These are phyloP conservation scores for Cyclostephanos tholiformis DNA, from an alignment of 108 stramenopile species.

Conservation along the genomic window DNA sequence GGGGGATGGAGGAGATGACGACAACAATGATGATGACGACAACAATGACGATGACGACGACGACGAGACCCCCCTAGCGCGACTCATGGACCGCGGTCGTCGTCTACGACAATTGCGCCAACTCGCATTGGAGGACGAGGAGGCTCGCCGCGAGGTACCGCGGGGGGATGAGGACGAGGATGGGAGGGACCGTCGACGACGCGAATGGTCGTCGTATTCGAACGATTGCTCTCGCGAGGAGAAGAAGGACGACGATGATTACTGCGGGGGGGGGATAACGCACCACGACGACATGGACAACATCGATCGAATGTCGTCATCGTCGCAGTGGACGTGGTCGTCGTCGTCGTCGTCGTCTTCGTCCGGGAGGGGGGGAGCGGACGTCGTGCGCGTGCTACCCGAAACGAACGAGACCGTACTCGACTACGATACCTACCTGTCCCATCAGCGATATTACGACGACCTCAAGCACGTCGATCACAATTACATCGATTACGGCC, in stretches of 20 bases:
- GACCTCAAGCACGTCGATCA: slow-evolving; percentile 84
- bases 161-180: too few relatives aligned
- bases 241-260: slow-evolving; percentile 17
- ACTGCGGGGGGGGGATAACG: neutral
- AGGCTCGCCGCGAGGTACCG: too few relatives aligned
- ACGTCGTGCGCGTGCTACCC: neutral
- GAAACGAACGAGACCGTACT: slow-evolving; percentile 25
- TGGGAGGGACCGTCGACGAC: too few relatives aligned
- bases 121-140: slow-evolving; percentile 27
- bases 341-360: too few relatives aligned
- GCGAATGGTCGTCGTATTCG: too few relatives aligned
- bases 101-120: neutral
- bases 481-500: slow-evolving; percentile 63
- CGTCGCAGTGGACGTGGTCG: too few relatives aligned
- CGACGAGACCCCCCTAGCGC: slow-evolving; percentile 22
- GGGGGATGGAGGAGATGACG: slow-evolving; percentile 10
- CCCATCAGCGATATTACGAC: slow-evolving; percentile 72
- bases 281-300: neutral
- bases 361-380: neutral
- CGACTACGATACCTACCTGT: slow-evolving; percentile 63
- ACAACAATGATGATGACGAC: too few relatives aligned
- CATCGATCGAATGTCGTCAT: neutral
- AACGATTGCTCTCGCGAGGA: slow-evolving; percentile 6
- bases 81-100: slow-evolving; percentile 36
- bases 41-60: neutral